A percentile compares a stretch with the other conserved stretches of the same genome.
phyloP scores from a whole-genome alignment of 805 yeast species.

The Metschnikowia vanudenii region DNA sequence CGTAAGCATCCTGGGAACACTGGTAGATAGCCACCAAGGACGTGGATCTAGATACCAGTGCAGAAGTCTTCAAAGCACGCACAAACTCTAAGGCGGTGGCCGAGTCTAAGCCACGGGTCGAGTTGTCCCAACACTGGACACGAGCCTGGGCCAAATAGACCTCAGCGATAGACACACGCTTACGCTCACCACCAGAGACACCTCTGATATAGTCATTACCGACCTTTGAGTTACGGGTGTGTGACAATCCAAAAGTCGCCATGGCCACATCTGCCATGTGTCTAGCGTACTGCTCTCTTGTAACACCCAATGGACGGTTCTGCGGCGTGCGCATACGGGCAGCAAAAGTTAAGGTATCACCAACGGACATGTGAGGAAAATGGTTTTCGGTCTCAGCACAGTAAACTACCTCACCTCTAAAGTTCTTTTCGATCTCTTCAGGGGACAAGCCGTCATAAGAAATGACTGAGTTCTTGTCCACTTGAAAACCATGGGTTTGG shows the following conservation, averaged over 20 bases:
- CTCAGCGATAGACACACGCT: conserved; percentile 68
- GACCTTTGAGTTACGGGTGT: conserved; percentile 55
- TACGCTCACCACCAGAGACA: conserved; percentile 70
- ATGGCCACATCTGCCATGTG: conserved; percentile 41
- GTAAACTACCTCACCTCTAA: conserved; percentile 66
- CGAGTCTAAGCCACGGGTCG: conserved; percentile 68
- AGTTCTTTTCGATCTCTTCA: conserved; percentile 48
- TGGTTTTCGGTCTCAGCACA: conserved; percentile 67
- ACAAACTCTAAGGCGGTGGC: conserved; percentile 67
- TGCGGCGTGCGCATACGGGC: conserved; percentile 58
- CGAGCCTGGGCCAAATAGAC: conserved; percentile 49
- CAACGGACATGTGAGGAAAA: conserved; percentile 66
- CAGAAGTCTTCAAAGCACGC: conserved; percentile 55
- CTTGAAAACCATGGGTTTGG: conserved; percentile 56
- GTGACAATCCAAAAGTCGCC: conserved; percentile 52
- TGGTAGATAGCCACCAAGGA: conserved; percentile 65
- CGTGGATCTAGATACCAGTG: conserved; percentile 48
- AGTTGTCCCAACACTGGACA: conserved; percentile 61
- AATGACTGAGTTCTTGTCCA: conserved; percentile 44
- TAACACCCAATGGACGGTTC: conserved; percentile 54
- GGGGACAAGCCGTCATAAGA: conserved; percentile 55
- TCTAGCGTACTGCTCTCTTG: conserved; percentile 48
- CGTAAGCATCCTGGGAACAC: conserved; percentile 62
- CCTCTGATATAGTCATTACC: conserved; percentile 67
- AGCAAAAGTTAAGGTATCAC: conserved; percentile 60